A percentile compares a stretch with the other conserved stretches of the same genome.
Evolutionary conservation across 768 basidiomycete genomes (phyloP).

Genomic region (Russula earlei): DNA sequence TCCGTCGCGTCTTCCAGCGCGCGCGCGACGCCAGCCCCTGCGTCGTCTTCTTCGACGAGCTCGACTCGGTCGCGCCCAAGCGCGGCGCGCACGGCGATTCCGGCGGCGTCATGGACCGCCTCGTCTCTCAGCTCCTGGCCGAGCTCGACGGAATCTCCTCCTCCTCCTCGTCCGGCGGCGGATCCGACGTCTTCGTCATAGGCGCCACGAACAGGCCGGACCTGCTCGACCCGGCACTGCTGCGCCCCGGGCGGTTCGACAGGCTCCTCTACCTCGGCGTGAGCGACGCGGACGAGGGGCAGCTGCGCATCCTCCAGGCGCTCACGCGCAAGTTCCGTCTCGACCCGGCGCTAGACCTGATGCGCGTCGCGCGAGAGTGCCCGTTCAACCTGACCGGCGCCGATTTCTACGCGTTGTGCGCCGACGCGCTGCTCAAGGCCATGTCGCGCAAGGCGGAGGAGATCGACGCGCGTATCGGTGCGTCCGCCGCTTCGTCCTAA

Average conservation of each 20-base stretch:
- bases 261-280: slow-evolving; percentile 93
- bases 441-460: slow-evolving; percentile 82
- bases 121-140: slow-evolving; percentile 88
- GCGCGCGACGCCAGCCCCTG: slow-evolving; percentile 90
- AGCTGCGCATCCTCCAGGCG: slow-evolving; percentile 79
- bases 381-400: slow-evolving; percentile 95
- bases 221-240: slow-evolving; percentile 77
- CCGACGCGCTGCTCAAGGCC: slow-evolving; percentile 91
- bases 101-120: slow-evolving; percentile 96
- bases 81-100: slow-evolving; percentile 93
- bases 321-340: slow-evolving; percentile 89
- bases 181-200: slow-evolving; percentile 81
- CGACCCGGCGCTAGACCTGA: slow-evolving; percentile 55
- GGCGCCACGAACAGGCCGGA: slow-evolving; percentile 95
- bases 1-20: slow-evolving; percentile 82
- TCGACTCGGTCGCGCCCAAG: slow-evolving; percentile 91
- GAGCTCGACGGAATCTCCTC: slow-evolving; percentile 86
- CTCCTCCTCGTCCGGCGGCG: slow-evolving; percentile 33
- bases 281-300: slow-evolving; percentile 77
- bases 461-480: slow-evolving; percentile 69
- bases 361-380: slow-evolving; percentile 56
- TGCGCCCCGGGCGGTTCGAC: slow-evolving; percentile 91
- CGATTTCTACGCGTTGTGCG: slow-evolving; percentile 95
- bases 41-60: slow-evolving; percentile 94
- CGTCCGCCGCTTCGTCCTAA: slow-evolving; percentile 11